phyloP scores from a whole-genome alignment of 768 basidiomycete genomes.

The Boletus pseudo-olivaceus region DNA sequence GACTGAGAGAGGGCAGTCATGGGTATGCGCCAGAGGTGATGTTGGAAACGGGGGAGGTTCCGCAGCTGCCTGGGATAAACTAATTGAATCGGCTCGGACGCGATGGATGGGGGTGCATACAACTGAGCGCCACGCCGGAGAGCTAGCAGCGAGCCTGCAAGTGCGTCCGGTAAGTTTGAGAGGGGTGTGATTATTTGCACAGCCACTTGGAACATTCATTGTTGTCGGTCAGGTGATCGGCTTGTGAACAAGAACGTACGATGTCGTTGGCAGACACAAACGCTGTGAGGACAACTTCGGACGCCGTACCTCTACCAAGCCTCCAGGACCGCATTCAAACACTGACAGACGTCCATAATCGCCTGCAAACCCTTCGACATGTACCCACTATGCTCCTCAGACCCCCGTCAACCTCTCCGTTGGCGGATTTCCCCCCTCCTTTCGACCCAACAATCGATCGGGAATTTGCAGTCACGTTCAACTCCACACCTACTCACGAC shows the following conservation, averaged over 20 bases:
- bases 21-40: no score
- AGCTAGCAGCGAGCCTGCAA: no score
- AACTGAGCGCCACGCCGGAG: conserved; percentile 11
- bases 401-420: conserved; percentile 29
- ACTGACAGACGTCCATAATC: conserved; percentile 43
- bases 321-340: conserved; percentile 45
- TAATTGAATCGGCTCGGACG: no score
- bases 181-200: conserved; percentile 7
- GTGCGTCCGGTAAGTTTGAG: no score
- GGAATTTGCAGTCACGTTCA: conserved; percentile 28
- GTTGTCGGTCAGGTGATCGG: neutral
- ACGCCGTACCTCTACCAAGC: conserved; percentile 11
- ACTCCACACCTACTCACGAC: conserved; percentile 33
- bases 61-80: neutral
- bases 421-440: conserved; percentile 25
- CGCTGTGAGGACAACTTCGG: conserved; percentile 1
- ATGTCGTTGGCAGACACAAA: conserved; percentile 6
- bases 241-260: neutral
- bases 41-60: neutral
- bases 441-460: conserved; percentile 27
- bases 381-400: conserved; percentile 45
- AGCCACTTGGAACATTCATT: conserved; percentile 14
- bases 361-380: conserved; percentile 43
- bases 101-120: neutral
- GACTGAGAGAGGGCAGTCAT: no score